A percentile compares a stretch with the other conserved stretches of the same genome.
These are phyloP conservation scores for Cicer yamashitae DNA, from an alignment of 306 rosid genomes.

Conservation along the genomic window DNA sequence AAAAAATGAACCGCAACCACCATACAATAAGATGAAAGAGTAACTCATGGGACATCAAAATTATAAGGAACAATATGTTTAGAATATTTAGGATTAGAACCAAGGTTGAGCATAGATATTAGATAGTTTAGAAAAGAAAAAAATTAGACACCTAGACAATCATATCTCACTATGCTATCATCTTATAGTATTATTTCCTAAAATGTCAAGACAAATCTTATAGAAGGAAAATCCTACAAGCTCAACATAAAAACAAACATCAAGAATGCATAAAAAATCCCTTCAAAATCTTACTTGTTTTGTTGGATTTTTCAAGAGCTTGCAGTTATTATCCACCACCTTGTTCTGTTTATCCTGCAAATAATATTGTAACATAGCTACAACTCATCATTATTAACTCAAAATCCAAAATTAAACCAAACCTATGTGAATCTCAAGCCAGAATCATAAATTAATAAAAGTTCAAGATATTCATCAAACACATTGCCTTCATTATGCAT, in stretches of 20 bases:
- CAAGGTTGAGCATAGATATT: not conserved
- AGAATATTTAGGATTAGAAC: not conserved
- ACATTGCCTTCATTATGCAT: not conserved
- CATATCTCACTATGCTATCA: too few species aligned
- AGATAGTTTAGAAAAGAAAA: too few species aligned
- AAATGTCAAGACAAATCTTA: too few species aligned
- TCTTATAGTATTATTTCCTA: too few species aligned
- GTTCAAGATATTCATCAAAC: not conserved
- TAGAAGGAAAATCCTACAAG: not conserved
- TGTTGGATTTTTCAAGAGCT: conserved; percentile 45
- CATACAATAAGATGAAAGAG: not conserved
- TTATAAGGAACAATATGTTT: not conserved
- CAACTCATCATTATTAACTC: conserved; percentile 8
- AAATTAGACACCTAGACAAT: too few species aligned
- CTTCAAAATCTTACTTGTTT: conserved; percentile 57
- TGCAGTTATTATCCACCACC: conserved; percentile 52
- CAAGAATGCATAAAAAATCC: not conserved
- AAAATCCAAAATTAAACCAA: not conserved
- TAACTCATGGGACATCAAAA: not conserved
- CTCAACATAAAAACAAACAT: conserved; percentile 19
- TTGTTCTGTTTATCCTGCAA: conserved; percentile 58
- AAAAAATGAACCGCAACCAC: not conserved
- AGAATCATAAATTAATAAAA: not conserved
- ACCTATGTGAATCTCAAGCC: conserved; percentile 2
- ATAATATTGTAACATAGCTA: conserved; percentile 44